Evolutionary conservation across 2,329 filamentous ascomycete genomes (phyloP).

Genomic region (Fusarium solani-melongenae): DNA sequence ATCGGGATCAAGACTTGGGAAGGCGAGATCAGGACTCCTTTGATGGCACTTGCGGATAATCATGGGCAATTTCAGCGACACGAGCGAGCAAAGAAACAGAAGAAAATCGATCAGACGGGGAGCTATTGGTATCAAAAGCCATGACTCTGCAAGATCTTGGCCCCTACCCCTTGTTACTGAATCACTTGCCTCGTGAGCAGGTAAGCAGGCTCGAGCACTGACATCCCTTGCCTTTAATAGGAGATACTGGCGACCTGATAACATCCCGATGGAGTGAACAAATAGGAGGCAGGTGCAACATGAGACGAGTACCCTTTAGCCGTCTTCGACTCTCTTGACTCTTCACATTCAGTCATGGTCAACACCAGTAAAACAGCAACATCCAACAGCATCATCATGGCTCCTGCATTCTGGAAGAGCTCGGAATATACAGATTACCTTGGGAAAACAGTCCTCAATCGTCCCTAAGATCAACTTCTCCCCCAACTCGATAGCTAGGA

Average conservation of each 20-base stretch:
- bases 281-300: background rate
- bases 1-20: background rate
- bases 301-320: background rate
- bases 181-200: background rate
- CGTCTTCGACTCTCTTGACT: background rate
- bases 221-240: background rate
- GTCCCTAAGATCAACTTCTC: background rate
- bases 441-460: background rate
- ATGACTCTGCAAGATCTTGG: background rate
- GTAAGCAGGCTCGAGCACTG: background rate
- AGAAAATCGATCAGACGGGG: background rate
- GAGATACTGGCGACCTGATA: background rate
- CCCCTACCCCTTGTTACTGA: background rate
- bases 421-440: background rate
- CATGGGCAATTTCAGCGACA: background rate
- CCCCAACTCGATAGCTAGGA: background rate
- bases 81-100: background rate
- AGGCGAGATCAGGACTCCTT: background rate
- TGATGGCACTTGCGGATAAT: background rate
- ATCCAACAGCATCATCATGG: background rate
- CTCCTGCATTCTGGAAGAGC: background rate
- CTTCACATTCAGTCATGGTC: background rate
- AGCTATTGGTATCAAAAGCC: background rate
- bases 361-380: background rate
- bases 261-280: background rate